Evolutionary conservation across 2,329 filamentous ascomycete species (phyloP).

Genomic region (Aplosporella prunicola): DNA sequence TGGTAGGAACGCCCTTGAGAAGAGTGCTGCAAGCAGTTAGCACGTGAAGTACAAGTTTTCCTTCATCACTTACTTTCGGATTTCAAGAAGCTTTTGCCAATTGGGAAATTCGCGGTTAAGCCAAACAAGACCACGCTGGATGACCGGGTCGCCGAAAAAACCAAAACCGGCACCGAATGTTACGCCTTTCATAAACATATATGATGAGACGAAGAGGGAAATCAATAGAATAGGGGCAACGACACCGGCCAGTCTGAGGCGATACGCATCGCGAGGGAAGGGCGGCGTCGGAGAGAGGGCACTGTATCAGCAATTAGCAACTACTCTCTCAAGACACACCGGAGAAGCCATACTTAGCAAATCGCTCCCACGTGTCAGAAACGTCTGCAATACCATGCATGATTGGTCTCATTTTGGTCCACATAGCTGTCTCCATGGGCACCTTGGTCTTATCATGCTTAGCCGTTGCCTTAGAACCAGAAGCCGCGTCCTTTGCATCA

Average conservation of each 20-base stretch:
- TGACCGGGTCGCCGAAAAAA: constrained; percentile 73
- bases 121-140: constrained; percentile 49
- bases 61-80: constrained; percentile 46
- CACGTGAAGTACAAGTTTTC: neutral
- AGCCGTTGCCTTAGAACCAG: constrained; percentile 41
- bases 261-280: constrained; percentile 36
- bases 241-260: constrained; percentile 37
- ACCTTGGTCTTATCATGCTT: constrained; percentile 68
- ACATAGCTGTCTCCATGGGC: constrained; percentile 67
- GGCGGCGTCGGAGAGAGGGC: constrained; percentile 41
- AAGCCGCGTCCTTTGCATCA: constrained; percentile 44
- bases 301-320: constrained; percentile 13
- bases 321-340: constrained; percentile 3
- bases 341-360: constrained; percentile 44
- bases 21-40: constrained; percentile 42
- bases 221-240: constrained; percentile 34
- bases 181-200: constrained; percentile 50
- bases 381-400: constrained; percentile 58
- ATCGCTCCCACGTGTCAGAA: constrained; percentile 53
- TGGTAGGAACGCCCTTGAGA: constrained; percentile 74
- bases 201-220: constrained; percentile 38
- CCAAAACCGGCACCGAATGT: constrained; percentile 61
- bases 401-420: constrained; percentile 62
- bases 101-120: constrained; percentile 55
- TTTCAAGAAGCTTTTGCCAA: constrained; percentile 66